Base-by-base conservation (phyloP, 176 grass and related monocot genomes). In the Cymbopogon citratus region DNA sequence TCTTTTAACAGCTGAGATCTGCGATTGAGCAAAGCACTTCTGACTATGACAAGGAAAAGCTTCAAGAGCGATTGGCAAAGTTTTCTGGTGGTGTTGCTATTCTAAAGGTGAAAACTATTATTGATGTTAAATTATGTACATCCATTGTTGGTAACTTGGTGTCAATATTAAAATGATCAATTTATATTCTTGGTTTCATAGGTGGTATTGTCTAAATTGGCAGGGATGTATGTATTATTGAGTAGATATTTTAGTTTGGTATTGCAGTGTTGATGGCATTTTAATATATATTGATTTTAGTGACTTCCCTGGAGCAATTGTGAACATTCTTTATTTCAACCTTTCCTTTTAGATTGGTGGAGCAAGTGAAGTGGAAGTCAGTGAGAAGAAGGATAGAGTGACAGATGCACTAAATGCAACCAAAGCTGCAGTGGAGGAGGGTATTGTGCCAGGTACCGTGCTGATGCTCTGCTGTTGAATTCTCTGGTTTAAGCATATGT, bases 401-500 rank as follows among this genome's bases (percentile, higher is more conserved):
- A 99, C 72, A 28, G 92, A 99, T 83, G 92, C 92, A 67, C 79
- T 99, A 16, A 99, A 99, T 90, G 92, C 96, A 54, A 99, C 96
- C 39, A 95, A 99, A 86, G 96, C 96, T 86, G 96, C 96, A 56
- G 92, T 99, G 3, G 96, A 95, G 74, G 96, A 99, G 92, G 96
- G 96, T 80, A 95, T 99, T 60, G 92, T 99, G 12, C 89, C 92
- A 73, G 96, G 96, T 95, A 84, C 48, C 9, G 5, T 79, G 21
- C 18, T 43, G 10, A 5, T 79, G 15, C 36, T 12, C 34, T 56
- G 14, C 11, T 83, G n/a, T 74, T 44, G 10, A 45, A 44, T 73
- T 36, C 51, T 59, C 26, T 23, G 6, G 19, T 23, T 21, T 31
- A 66, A 51, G 33, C 27, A 36, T 19, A n/a, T 79, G 56, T 43